A percentile compares a stretch with the other conserved stretches of the same genome.
phyloP scores from a whole-genome alignment of 2,329 filamentous ascomycete genomes.

The Nigrospora oryzae region DNA sequence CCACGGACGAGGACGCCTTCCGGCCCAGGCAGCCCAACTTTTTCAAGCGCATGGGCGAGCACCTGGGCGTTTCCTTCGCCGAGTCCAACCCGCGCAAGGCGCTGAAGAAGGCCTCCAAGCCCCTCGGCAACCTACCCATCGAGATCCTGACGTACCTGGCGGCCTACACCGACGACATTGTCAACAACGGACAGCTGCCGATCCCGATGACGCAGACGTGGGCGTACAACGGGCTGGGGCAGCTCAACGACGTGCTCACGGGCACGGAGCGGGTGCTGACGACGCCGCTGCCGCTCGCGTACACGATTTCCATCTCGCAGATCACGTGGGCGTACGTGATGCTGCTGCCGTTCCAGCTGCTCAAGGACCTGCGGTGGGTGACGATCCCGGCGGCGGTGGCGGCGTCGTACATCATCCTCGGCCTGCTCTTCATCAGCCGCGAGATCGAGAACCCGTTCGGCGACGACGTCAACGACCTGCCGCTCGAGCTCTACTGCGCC shows the following conservation, averaged over 20 bases:
- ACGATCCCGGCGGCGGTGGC: conserved; percentile 68
- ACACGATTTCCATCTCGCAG: conserved; percentile 76
- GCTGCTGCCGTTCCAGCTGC: conserved; percentile 74
- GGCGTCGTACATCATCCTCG: conserved; percentile 76
- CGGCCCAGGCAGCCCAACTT: conserved; percentile 32
- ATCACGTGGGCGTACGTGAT: conserved; percentile 82
- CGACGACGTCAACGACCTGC: conserved; percentile 73
- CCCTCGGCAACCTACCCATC: conserved; percentile 74
- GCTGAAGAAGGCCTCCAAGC: conserved; percentile 63
- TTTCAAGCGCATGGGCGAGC: conserved; percentile 61
- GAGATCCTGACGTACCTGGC: conserved; percentile 71
- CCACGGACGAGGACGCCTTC: conserved; percentile 30
- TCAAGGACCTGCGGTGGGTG: conserved; percentile 55
- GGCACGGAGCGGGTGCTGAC: conserved; percentile 72
- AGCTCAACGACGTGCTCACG: conserved; percentile 64
- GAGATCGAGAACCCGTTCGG: conserved; percentile 86
- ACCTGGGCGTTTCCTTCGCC: conserved; percentile 69
- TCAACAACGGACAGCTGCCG: conserved; percentile 45
- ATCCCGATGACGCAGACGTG: conserved; percentile 52
- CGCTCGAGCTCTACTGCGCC: conserved; percentile 67
- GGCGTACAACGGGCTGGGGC: conserved; percentile 49
- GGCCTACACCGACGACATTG: conserved; percentile 54
- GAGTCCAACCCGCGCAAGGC: conserved; percentile 70
- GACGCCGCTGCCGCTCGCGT: conserved; percentile 75
- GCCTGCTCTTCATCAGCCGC: conserved; percentile 63